A percentile compares a stretch with the other conserved stretches of the same genome.
Evolutionary conservation across 352 stramenopile genomes (phyloP).

Genomic region (Pseudoperonospora humuli): DNA sequence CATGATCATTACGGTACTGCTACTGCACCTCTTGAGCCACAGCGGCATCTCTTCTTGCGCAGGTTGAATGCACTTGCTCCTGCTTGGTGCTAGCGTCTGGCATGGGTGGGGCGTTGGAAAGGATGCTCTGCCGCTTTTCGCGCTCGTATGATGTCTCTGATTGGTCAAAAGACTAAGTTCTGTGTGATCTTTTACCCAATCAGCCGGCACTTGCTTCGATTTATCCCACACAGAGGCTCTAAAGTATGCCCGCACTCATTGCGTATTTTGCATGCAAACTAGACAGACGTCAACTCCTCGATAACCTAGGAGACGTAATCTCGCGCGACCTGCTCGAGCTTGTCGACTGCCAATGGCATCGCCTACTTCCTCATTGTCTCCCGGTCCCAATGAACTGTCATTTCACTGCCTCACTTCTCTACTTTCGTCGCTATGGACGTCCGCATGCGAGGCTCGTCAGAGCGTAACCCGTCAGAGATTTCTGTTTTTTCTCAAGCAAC

Average conservation of each 20-base stretch:
- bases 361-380: conserved; percentile 14
- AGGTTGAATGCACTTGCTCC: background rate
- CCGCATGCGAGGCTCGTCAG: conserved; percentile 1
- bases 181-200: background rate
- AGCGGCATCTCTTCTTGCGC: background rate
- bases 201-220: background rate
- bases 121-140: background rate
- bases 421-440: conserved; percentile 14
- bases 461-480: conserved; percentile 23
- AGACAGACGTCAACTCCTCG: no score
- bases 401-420: conserved; percentile 4
- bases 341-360: conserved; percentile 10
- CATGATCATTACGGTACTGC: background rate
- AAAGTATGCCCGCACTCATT: no score
- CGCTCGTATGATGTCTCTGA: background rate
- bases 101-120: background rate
- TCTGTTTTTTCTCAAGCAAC: conserved; percentile 40
- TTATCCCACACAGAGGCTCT: no score
- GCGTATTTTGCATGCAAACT: no score
- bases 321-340: background rate
- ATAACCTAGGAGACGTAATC: background rate
- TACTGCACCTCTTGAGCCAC: conserved; percentile 11
- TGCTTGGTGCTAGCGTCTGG: conserved; percentile 13
- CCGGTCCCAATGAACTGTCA: conserved; percentile 6
- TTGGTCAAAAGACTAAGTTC: background rate